Conservation (phyloP, 2,329 filamentous ascomycete genomes). For the Geosmithia putterillii region DNA sequence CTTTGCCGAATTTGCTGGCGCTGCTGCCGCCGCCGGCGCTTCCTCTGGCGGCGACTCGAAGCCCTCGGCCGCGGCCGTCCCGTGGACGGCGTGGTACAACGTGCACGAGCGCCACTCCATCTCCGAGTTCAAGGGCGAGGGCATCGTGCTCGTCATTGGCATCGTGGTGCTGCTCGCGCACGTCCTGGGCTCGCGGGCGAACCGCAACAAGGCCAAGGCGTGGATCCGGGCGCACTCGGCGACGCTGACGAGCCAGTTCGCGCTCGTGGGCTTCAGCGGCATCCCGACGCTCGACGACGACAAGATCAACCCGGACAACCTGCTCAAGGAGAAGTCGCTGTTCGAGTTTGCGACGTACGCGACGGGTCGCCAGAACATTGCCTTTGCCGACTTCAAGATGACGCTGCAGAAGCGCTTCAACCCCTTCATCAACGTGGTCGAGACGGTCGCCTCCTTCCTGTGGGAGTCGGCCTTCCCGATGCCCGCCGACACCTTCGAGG, state of each 20-base stretch:
- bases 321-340: slow-evolving; percentile 77
- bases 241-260: slow-evolving; percentile 68
- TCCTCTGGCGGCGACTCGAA: slow-evolving; percentile 29
- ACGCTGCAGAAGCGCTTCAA: slow-evolving; percentile 80
- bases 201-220: slow-evolving; percentile 65
- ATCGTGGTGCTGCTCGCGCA: slow-evolving; percentile 66
- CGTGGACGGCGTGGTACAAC: slow-evolving; percentile 94
- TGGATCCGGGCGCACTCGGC: slow-evolving; percentile 71
- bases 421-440: slow-evolving; percentile 49
- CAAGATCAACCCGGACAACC: slow-evolving; percentile 20
- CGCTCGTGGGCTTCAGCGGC: slow-evolving; percentile 68
- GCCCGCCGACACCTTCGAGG: slow-evolving; percentile 63
- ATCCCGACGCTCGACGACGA: slow-evolving; percentile 34
- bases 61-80: slow-evolving; percentile 35
- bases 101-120: slow-evolving; percentile 81
- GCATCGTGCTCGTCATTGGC: slow-evolving; percentile 66
- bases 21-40: slow-evolving; percentile 50
- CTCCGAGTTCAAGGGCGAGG: slow-evolving; percentile 79
- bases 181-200: slow-evolving; percentile 66
- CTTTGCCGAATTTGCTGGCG: slow-evolving; percentile 86
- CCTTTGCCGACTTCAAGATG: slow-evolving; percentile 78
- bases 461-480: slow-evolving; percentile 60
- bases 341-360: slow-evolving; percentile 83
- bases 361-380: slow-evolving; percentile 83
- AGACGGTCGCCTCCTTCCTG: slow-evolving; percentile 61